Evolutionary conservation across 2,329 filamentous ascomycete genomes (phyloP).

Genomic region (Cadophora sp.): DNA sequence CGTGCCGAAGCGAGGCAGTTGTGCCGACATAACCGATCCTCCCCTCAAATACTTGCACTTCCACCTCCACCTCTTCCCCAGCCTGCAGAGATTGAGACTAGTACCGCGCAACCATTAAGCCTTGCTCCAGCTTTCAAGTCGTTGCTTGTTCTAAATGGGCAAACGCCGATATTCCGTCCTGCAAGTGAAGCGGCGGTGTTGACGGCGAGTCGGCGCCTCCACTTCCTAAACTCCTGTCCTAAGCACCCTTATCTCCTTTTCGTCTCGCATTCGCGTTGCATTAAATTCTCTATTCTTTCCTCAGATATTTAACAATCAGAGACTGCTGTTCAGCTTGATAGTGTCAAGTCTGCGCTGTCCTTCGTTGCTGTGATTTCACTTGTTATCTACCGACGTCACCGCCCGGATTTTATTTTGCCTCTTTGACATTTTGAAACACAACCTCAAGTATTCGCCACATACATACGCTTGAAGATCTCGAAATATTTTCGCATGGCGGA

Average conservation of each 20-base stretch:
- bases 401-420: not conserved
- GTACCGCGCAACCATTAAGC: not conserved
- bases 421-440: not conserved
- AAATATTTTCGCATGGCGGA: slow-evolving; percentile 25
- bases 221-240: slow-evolving; percentile 6
- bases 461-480: not conserved
- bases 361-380: not conserved
- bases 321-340: not conserved
- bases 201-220: slow-evolving; percentile 14
- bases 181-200: not conserved
- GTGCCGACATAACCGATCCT: slow-evolving; percentile 10
- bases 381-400: not conserved
- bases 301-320: not conserved
- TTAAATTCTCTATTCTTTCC: not conserved
- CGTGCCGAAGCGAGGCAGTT: not conserved
- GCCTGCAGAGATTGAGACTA: too few species aligned
- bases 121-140: not conserved
- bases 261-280: not conserved
- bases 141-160: not conserved
- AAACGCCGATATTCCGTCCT: not conserved
- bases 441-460: not conserved
- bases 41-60: not conserved
- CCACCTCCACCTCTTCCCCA: not conserved
- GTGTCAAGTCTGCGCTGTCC: not conserved
- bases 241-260: slow-evolving; percentile 11